Evolutionary conservation across 1,139 yeast species (phyloP), one percentile per base, ranked within the genome.

Genomic region (Blastobotrys malaysiensis): DNA sequence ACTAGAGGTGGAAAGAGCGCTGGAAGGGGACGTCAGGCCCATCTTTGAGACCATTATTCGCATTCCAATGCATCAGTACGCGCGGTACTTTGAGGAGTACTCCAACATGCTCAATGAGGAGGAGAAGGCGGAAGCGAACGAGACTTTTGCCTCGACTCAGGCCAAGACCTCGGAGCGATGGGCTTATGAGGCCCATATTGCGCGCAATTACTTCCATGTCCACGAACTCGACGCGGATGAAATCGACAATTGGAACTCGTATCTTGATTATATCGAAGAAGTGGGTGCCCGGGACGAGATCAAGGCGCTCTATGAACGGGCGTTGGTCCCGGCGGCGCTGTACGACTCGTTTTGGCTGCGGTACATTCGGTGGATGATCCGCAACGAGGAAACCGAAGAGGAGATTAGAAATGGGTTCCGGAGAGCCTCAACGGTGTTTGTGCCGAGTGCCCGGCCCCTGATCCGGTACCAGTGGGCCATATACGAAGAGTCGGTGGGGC

Each of bases 21-120:
- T 45, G 5, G 61, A 79, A 13, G 39, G 39, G 16, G 39, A 31
- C 7, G 4, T 31, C 6, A 31, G n/a, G 39, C 39, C 39, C 39
- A 31, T 31, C 11, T 57, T 66, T 49, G 53, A 51, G 13, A 48
- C 53, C n/a, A 71, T 86, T 5, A 68, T 87, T 11, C 88, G 83
- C 60, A 72, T 88, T 1, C 98, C 98, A 0, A 62, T 85, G 43
- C 88, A 89, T 68, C 87, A 88, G 61, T 90, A 84, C 68, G 80
- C 87, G 13, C 76, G 81, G 55, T 83, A 84, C 64, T 70, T 66
- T 56, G 70, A 72, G 51, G 59, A 60, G 36, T 57, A 64, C 39
- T 31, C 39, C 69, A 43, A 64, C 5, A 55, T 58, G 44, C 52
- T 69, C 19, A 62, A 65, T 3, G 54, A 16, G 1, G 49, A 50